Base-by-base conservation (phyloP, 306 rosid species). In the Vicia faba region DNA sequence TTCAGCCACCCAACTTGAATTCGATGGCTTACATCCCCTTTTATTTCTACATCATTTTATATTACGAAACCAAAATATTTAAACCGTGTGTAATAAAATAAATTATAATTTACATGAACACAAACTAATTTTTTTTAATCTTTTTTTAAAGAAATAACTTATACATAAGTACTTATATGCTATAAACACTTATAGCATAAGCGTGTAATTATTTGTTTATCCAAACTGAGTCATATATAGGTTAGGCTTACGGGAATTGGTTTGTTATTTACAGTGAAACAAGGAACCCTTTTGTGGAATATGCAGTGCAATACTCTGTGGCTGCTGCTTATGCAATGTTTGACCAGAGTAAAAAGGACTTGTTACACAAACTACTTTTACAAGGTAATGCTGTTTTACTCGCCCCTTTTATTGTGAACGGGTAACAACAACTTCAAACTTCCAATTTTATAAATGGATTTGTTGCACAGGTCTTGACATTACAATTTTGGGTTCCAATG, bases 261-360 rank as follows among this genome's bases (percentile, higher is more conserved):
- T 55, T 75, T 40, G 65, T 65, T 74, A 26, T 81, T 89, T 89
- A 74, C 95, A 93, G 99, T 62, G 95, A 81, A 61, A 54, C 82
- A 4, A 74, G 90, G 40, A 93, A 93, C 80, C 97, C 99, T 64
- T 93, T 93, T 80, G 97, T 93, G 53, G 99, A 93, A 71, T 86
- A 83, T 75, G 97, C 96, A 20, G 86, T 93, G 83, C 95, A 83
- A 61, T 93, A 90, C 63, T 79, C 92, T 63, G 96, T 90, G 19
- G 97, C 99, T 59, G 91, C 96, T 29, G 99, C 96, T 3, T 69
- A 71, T 75, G 90, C 97, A 13, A 80, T 85, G 5, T 43, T 82
- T 58, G 96, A 85, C 79, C 62, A 86, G 36, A 73, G 64, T 76
- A 84, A 84, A 80, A 81, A 75, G 72, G 86, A 88, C 8, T 65